phyloP scores from a whole-genome alignment of 345 rosid genomes.

The Eucalyptus regnans region DNA sequence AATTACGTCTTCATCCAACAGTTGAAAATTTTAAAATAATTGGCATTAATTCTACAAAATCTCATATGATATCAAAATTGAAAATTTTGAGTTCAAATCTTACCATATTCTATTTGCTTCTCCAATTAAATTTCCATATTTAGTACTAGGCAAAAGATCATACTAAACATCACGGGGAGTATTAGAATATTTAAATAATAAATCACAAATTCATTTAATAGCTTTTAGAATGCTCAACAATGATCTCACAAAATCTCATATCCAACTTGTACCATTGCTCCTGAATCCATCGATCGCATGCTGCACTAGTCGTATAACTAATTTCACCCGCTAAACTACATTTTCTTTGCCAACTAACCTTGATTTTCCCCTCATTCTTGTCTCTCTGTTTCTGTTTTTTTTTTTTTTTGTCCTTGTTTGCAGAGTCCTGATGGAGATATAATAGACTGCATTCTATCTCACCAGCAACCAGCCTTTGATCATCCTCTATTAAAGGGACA shows the following conservation, averaged over 20 bases:
- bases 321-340: background rate
- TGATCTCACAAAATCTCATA: background rate
- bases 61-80: rapidly evolving
- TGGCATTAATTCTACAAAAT: rapidly evolving
- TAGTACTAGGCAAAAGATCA: too few relatives aligned
- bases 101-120: rapidly evolving
- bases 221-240: too few relatives aligned
- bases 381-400: background rate
- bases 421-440: slow-evolving; percentile 95
- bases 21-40: too few relatives aligned
- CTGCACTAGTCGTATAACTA: background rate
- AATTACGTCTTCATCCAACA: rapidly evolving
- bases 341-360: background rate
- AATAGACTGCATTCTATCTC: slow-evolving; percentile 69
- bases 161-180: rapidly evolving
- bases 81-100: background rate
- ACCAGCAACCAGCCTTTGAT: slow-evolving; percentile 87
- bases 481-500: slow-evolving; percentile 69
- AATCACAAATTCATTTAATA: rapidly evolving
- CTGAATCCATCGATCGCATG: background rate
- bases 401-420: background rate
- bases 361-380: background rate
- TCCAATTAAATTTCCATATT: too few relatives aligned
- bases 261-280: background rate
- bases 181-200: too few relatives aligned